Base-by-base conservation (phyloP, 768 basidiomycete species). In the Boletales sp. region DNA sequence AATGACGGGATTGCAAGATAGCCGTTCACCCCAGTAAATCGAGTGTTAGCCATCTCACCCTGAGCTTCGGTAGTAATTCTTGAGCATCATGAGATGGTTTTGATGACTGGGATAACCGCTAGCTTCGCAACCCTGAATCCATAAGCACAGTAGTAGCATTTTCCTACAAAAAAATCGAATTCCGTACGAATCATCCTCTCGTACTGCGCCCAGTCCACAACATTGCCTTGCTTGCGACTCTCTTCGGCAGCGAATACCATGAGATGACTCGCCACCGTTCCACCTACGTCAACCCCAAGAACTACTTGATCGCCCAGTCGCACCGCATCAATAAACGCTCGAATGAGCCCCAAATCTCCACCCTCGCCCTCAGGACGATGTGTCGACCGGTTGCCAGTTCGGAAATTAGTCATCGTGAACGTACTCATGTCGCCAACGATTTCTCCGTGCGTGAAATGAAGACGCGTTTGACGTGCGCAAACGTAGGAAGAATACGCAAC, bases 221-320 rank as follows among this genome's bases (percentile, higher is more conserved):
- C 82, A 10, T 59, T 74, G 13, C 85, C 88, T 54, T 87, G 78
- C 50, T 66, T 75, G 54, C 90, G 73, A 56, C 88, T 87, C 51
- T 79, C 73, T 72, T 94, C 91, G 32, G 90, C 90, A 48, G 92
- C 92, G 70, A 94, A 94, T 31, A 92, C 89, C 2, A 86, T 83
- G 59, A 94, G 63, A 67, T 93, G 90, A 55, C 84, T 87, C 63
- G 77, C 82, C 50, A 93, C 67, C 15, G 90, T 79, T 45, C 90
- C 88, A 9, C 72, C 71, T 1, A 88, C 72, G 55, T 80, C 72
- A 15, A 87, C 88, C 29, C 82, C 85, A 30, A 94, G 74, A 27
- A 77, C 50, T 3, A 74, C 70, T 70, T 93, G 91, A 47, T 79
- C 73, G 4, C 77, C 77, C 10, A 72, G 76, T 48, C 76, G 74